Base-by-base conservation (phyloP, 345 rosid genomes). In the Hibiscus tridactylites region DNA sequence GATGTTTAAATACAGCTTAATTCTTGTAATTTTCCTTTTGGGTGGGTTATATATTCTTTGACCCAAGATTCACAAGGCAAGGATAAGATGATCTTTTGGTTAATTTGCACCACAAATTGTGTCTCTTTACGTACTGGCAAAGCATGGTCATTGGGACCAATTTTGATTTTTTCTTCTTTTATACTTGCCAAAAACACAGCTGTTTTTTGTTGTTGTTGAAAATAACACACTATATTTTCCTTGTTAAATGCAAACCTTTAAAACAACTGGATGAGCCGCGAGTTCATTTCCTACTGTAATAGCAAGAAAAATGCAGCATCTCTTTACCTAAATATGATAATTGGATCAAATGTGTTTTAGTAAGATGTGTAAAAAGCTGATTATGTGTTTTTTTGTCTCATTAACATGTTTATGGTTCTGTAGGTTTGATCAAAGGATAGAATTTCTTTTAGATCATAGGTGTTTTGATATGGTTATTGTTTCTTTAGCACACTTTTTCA, bases 1-100 rank as follows among this genome's bases (percentile, higher is more conserved):
- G 16, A 26, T 73, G 56, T 33, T 42, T 16, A 58, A 16, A 21
- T 33, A 13, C 24, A 28, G 4, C 72, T 9, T 66, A n/a, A 26
- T 59, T 29, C 49, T 63, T 67, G 39, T 46, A 54, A 62, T 13
- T 66, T 29, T 50, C 56, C n/a, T 57, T 74, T 46, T 63, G 47
- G 72, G 66, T 53, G 61, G 49, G 59, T 44, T 5, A 13, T 29
- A 35, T 64, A 60, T 33, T 33, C 28, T 67, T 53, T 68, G 58
- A 42, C 69, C 53, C 13, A 17, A 44, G 50, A 44, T 61, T 42
- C 47, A 29, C 10, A 15, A 59, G 33, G 66, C 29, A 50, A 57
- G 62, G 62, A 28, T 33, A 16, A 50, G 56, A 11, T 17, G 71
- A 65, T 70, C 19, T 65, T 37, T 68, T 19, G 44, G 24, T 21